Percentiles rank a stretch among this genome's conserved stretches.
phyloP scores from a whole-genome alignment of 1,284 basidiomycete species.

The Ustilago shanxiensis region DNA sequence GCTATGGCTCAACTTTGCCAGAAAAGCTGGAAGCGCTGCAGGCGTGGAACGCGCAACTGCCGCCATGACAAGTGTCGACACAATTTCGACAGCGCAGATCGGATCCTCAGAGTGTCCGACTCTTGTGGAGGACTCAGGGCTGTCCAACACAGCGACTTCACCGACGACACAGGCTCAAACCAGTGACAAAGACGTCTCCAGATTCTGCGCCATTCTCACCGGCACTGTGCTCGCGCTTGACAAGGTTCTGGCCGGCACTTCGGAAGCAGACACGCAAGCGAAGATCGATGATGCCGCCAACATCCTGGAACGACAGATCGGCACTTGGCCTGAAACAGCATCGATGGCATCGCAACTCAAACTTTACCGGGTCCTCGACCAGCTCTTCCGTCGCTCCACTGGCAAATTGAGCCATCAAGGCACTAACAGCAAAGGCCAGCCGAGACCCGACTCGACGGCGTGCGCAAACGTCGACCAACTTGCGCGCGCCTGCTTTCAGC shows the following conservation, averaged over 20 bases:
- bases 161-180: background rate
- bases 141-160: background rate
- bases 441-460: constrained; percentile 21
- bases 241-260: constrained; percentile 28
- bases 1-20: constrained; percentile 48
- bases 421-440: constrained; percentile 41
- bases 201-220: constrained; percentile 29
- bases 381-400: constrained; percentile 45
- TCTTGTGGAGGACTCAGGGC: background rate
- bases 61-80: constrained; percentile 18
- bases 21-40: constrained; percentile 33
- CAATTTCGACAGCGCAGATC: background rate
- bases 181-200: constrained; percentile 27
- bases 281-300: constrained; percentile 29
- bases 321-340: constrained; percentile 26
- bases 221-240: constrained; percentile 43
- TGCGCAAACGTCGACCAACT: constrained; percentile 27
- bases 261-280: constrained; percentile 24
- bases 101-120: background rate
- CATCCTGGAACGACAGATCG: constrained; percentile 13
- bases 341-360: constrained; percentile 39
- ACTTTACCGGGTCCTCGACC: constrained; percentile 48
- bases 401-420: constrained; percentile 36
- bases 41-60: constrained; percentile 41
- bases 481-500: constrained; percentile 37